phyloP scores from a whole-genome alignment of 2,329 filamentous ascomycete species.

The Talaromyces sp. region DNA sequence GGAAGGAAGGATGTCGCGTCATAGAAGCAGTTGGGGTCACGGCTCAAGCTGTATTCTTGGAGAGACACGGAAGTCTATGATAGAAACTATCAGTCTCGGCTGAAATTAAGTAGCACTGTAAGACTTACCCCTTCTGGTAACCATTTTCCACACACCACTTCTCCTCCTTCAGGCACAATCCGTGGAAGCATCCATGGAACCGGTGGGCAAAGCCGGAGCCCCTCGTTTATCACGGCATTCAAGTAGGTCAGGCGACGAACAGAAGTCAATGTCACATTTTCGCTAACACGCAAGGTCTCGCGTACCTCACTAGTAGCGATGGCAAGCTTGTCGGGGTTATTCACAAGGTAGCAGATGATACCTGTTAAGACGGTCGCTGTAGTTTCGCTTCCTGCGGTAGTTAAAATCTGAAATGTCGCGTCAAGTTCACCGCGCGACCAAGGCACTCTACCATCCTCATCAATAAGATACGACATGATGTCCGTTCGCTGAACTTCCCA shows the following conservation, averaged over 20 bases:
- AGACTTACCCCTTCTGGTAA: conserved; percentile 3
- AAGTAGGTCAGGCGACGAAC: conserved; percentile 64
- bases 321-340: neutral
- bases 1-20: conserved; percentile 3
- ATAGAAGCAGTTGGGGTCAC: neutral
- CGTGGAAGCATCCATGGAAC: conserved; percentile 65
- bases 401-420: conserved; percentile 3
- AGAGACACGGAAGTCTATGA: neutral
- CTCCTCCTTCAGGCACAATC: conserved; percentile 1
- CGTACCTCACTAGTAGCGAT: neutral
- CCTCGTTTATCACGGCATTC: conserved; percentile 72
- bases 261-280: neutral
- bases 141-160: neutral
- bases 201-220: conserved; percentile 69
- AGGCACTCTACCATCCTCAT: neutral
- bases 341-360: conserved; percentile 2
- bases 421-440: neutral
- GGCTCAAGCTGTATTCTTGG: neutral
- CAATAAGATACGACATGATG: neutral
- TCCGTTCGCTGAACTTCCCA: conserved; percentile 4
- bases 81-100: neutral
- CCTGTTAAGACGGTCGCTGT: conserved; percentile 23
- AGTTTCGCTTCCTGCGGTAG: conserved; percentile 30
- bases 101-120: neutral
- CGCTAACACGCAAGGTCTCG: neutral